Base-by-base conservation (phyloP, 176 grass and related monocot genomes). In the Oryza meridionalis region DNA sequence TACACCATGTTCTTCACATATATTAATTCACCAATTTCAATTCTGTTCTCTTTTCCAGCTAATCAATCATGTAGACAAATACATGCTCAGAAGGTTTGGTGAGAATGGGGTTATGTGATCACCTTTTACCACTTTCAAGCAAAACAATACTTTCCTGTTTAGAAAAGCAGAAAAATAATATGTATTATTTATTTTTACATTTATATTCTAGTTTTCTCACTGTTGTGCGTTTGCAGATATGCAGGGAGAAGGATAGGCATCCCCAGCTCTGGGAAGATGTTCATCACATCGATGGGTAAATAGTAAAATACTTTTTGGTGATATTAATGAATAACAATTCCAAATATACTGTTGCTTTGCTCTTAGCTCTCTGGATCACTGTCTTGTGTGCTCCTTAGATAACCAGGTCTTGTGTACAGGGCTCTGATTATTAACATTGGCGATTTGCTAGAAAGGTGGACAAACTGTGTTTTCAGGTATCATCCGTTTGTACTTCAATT, bases 261-360 rank as follows among this genome's bases (percentile, higher is more conserved):
- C 91, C 91, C 19, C 92, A 93, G 55, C 35, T 93, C 14, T 98
- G 91, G 92, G 92, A 95, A 84, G 89, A 98, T 95, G 89, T 95
- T 84, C 76, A 67, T 82, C 91, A 93, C 67, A 72, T 98, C 67
- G 77, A 95, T 50, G 91, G 87, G 92, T 98, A 91, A 85, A 73
- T 75, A 73, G 58, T 24, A 40, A 62, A 62, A 62, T 61, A 8
- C 78, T 45, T 27, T 72, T 82, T 46, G 1, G 10, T 81, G 37
- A 73, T 0, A 53, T 25, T 16, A 67, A 45, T 42, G 46, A 43
- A 59, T 31, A 31, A 31, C 29, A 31, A 31, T 31, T 31, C 29
- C 29, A 31, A 31, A 31, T 70, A 22, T n/a, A 77, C 2, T 7
- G 5, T 1, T 50, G 14, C 0, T 74, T 74, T 31, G 3, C 50